A percentile compares a stretch with the other conserved stretches of the same genome.
phyloP scores from a whole-genome alignment of 257 asterid species.

The Eustoma russellianum region DNA sequence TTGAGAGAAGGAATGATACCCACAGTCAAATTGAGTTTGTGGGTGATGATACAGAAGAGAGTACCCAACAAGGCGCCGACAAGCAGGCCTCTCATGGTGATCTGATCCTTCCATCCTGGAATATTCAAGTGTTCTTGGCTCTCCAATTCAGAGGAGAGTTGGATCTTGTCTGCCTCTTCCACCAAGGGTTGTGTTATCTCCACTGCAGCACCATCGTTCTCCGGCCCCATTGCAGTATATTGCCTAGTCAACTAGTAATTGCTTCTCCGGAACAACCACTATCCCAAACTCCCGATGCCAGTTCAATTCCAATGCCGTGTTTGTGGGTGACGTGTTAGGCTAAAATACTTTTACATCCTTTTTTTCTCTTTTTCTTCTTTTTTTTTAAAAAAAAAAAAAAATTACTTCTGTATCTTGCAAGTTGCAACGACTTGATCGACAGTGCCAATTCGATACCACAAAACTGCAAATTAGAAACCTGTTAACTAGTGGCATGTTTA shows the following conservation, averaged over 20 bases:
- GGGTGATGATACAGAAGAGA: conserved; percentile 84
- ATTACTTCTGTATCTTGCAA: too few relatives aligned
- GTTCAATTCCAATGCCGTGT: background rate
- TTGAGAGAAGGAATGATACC: conserved; percentile 91
- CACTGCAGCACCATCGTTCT: conserved; percentile 26
- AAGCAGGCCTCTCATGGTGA: conserved; percentile 73
- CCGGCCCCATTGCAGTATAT: conserved; percentile 86
- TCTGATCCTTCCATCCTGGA: conserved; percentile 89
- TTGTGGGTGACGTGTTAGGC: background rate
- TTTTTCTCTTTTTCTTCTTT: too few relatives aligned
- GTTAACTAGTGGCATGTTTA: too few relatives aligned
- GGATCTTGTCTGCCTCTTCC: conserved; percentile 17
- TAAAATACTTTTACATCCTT: too few relatives aligned
- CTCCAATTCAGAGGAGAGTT: conserved; percentile 17
- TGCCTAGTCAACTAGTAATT: background rate
- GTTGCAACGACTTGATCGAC: too few relatives aligned
- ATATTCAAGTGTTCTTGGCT: conserved; percentile 14
- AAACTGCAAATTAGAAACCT: too few relatives aligned
- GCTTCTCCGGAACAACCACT: too few relatives aligned
- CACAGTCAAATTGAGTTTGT: conserved; percentile 89
- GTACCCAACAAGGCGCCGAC: conserved; percentile 78
- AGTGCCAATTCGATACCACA: too few relatives aligned
- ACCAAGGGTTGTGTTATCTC: conserved; percentile 73
- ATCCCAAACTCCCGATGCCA: background rate
- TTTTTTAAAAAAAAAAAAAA: too few relatives aligned